Evolutionary conservation across 2,329 filamentous ascomycete species (phyloP).

Genomic region (Fusarium annulatum): DNA sequence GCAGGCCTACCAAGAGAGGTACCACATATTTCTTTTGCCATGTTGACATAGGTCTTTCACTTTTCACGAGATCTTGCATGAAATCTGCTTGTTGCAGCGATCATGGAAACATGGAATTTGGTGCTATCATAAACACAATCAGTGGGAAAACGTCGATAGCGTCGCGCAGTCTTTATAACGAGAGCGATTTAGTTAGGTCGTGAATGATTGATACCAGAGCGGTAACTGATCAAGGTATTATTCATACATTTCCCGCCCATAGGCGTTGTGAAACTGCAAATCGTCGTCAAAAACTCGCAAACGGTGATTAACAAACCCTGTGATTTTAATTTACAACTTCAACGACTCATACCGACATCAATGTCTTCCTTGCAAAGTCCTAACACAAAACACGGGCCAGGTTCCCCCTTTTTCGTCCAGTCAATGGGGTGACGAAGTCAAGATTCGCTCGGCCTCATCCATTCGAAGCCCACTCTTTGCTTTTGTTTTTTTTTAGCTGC

Average conservation of each 20-base stretch:
- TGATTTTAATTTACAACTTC: slow-evolving; percentile 24
- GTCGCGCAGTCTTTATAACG: neutral
- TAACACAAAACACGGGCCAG: neutral
- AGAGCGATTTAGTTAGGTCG: neutral
- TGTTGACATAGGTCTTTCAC: slow-evolving; percentile 5
- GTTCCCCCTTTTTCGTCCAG: neutral
- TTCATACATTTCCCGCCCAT: slow-evolving; percentile 18
- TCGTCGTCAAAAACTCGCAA: slow-evolving; percentile 10
- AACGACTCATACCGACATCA: neutral
- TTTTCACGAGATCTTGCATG: neutral
- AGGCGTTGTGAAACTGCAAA: slow-evolving; percentile 25
- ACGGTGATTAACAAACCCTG: slow-evolving; percentile 3
- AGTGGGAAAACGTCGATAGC: neutral
- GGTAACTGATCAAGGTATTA: slow-evolving; percentile 7
- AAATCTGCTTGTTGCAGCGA: slow-evolving; percentile 10
- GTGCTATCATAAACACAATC: slow-evolving; percentile 1
- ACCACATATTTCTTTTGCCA: slow-evolving; percentile 27
- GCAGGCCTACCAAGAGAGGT: slow-evolving; percentile 30
- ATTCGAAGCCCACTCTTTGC: neutral
- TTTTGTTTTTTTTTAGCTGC: slow-evolving; percentile 44
- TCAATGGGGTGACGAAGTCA: neutral
- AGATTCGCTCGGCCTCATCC: neutral
- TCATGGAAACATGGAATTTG: slow-evolving; percentile 6
- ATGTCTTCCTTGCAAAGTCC: neutral
- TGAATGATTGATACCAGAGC: neutral